Conservation (phyloP, 306 rosid species). For the Cicer chorassanicum region DNA sequence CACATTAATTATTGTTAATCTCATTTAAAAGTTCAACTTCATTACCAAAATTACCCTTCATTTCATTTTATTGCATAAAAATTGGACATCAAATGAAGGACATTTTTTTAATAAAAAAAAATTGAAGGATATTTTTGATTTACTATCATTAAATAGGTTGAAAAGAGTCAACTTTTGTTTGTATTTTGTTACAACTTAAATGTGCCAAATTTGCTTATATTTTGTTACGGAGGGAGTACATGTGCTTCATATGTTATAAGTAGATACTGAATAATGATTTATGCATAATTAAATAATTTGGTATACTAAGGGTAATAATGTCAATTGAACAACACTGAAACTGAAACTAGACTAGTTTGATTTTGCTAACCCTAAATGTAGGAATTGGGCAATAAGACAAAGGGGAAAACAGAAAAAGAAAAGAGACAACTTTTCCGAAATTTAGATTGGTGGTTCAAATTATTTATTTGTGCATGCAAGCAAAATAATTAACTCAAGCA, state of each 20-base stretch:
- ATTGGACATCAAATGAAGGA: too few relatives aligned
- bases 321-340: background rate
- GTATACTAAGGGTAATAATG: conserved; percentile 27
- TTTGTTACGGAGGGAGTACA: background rate
- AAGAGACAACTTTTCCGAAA: conserved; percentile 21
- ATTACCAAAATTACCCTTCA: too few relatives aligned
- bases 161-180: too few relatives aligned
- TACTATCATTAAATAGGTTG: too few relatives aligned
- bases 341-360: background rate
- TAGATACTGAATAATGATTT: conserved; percentile 21
- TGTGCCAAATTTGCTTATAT: too few relatives aligned
- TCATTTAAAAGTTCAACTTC: too few relatives aligned
- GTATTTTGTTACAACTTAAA: too few relatives aligned
- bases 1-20: too few relatives aligned
- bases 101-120: too few relatives aligned
- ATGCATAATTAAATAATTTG: conserved; percentile 4
- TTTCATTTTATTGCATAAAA: too few relatives aligned
- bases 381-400: background rate
- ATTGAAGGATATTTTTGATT: too few relatives aligned
- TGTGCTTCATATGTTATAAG: background rate
- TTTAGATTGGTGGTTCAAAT: conserved; percentile 10
- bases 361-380: background rate
- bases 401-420: background rate
- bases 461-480: conserved; percentile 7
- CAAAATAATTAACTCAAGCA: conserved; percentile 21